Evolutionary conservation across 2,329 filamentous ascomycete species (phyloP).

Genomic region (Plectosphaerella cucumerina): DNA sequence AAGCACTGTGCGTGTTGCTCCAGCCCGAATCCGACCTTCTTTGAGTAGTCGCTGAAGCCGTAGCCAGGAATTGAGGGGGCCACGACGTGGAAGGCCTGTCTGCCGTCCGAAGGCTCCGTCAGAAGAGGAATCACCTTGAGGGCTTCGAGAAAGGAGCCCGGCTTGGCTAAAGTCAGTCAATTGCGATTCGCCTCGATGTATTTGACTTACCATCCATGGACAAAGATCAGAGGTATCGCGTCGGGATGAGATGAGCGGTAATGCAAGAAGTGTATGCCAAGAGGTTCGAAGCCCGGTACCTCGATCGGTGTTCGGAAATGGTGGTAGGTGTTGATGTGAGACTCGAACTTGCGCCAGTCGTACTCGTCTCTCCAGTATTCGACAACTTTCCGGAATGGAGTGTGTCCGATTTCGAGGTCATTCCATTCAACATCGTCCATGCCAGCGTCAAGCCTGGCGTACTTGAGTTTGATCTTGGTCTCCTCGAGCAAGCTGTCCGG

Average conservation of each 20-base stretch:
- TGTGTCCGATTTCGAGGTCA: background rate
- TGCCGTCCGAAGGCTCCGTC: constrained; percentile 17
- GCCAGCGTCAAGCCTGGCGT: background rate
- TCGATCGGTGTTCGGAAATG: background rate
- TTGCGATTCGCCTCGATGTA: too few relatives aligned
- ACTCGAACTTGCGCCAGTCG: background rate
- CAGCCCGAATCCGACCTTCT: constrained; percentile 23
- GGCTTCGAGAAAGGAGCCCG: constrained; percentile 34
- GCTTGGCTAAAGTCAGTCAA: constrained; percentile 8
- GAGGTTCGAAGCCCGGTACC: background rate
- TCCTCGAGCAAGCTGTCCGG: background rate
- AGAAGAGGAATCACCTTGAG: constrained; percentile 27
- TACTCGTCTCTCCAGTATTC: background rate
- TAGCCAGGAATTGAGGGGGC: constrained; percentile 39
- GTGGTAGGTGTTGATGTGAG: background rate
- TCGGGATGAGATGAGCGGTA: constrained; percentile 16
- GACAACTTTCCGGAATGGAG: background rate
- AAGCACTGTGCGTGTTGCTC: constrained; percentile 24
- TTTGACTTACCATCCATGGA: constrained; percentile 32
- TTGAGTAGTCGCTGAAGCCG: constrained; percentile 32
- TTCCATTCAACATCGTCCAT: background rate
- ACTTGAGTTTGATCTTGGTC: background rate
- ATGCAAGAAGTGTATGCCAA: constrained; percentile 23
- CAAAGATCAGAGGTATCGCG: constrained; percentile 34
- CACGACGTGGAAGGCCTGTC: constrained; percentile 42